phyloP scores from a whole-genome alignment of 768 basidiomycete species.

The Termitomyces heimii region DNA sequence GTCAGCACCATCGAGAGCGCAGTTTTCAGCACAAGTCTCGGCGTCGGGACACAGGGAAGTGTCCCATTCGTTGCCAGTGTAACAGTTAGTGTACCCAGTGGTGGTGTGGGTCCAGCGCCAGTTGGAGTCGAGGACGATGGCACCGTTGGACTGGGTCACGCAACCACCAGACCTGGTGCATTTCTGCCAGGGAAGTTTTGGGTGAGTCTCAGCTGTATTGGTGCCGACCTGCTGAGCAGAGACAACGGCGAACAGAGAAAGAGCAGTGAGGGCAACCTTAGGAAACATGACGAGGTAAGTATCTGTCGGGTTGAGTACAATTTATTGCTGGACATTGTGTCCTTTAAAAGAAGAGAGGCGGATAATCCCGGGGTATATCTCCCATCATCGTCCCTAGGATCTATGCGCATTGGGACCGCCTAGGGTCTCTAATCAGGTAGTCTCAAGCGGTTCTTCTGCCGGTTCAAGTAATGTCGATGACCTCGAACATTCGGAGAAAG shows the following conservation, averaged over 20 bases:
- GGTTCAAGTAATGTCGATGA: background rate
- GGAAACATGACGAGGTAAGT: slow-evolving; percentile 26
- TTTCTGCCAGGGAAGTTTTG: slow-evolving; percentile 21
- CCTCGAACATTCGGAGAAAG: background rate
- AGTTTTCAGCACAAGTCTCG: background rate
- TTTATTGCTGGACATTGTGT: background rate
- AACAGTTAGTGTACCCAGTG: slow-evolving; percentile 35
- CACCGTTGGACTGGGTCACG: slow-evolving; percentile 25
- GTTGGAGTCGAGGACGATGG: slow-evolving; percentile 49
- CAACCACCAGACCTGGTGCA: slow-evolving; percentile 44
- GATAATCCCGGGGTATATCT: background rate
- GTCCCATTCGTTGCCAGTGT: slow-evolving; percentile 32
- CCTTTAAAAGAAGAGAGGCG: background rate
- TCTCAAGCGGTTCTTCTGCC: background rate
- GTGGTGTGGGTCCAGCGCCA: slow-evolving; percentile 49
- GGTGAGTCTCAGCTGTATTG: background rate
- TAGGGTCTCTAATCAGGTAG: background rate
- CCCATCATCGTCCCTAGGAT: background rate
- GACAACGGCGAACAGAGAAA: slow-evolving; percentile 28
- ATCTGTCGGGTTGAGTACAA: background rate
- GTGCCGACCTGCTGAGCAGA: slow-evolving; percentile 18
- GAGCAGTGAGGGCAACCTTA: slow-evolving; percentile 29
- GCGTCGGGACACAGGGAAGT: background rate
- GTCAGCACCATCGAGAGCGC: background rate
- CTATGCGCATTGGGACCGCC: background rate